Conservation (phyloP, 2,329 filamentous ascomycete species). For the Escovopsis sp. region DNA sequence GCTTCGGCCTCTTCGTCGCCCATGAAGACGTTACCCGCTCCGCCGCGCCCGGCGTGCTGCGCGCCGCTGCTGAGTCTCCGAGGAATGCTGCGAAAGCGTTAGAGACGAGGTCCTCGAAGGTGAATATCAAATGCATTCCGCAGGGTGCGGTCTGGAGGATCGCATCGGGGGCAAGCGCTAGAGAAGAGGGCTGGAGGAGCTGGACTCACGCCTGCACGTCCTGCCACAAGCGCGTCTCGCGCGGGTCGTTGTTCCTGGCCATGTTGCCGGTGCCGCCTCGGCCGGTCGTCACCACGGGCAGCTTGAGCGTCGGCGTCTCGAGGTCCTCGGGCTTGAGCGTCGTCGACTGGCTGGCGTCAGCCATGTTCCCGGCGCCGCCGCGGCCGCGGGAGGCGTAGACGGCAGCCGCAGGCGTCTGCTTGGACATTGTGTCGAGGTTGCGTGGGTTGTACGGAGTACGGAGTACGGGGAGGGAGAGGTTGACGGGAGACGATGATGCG, state of each 20-base stretch:
- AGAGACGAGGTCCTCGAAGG: constrained; percentile 3
- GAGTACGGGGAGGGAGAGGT: no score
- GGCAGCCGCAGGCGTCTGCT: constrained; percentile 15
- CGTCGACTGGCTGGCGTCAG: constrained; percentile 35
- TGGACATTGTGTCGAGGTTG: not conserved
- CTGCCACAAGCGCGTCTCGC: constrained; percentile 63
- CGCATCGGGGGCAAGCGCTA: no score
- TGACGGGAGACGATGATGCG: no score
- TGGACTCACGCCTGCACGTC: constrained; percentile 58
- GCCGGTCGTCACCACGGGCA: constrained; percentile 73
- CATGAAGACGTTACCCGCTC: constrained; percentile 56
- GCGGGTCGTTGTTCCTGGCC: constrained; percentile 55
- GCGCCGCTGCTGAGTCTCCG: constrained; percentile 43
- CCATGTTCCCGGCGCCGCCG: constrained; percentile 66
- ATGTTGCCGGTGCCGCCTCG: constrained; percentile 84
- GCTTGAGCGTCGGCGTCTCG: constrained; percentile 71
- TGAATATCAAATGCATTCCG: not conserved
- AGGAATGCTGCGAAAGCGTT: constrained; percentile 26
- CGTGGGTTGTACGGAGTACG: no score
- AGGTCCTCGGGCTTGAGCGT: constrained; percentile 49
- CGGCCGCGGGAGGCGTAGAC: constrained; percentile 52
- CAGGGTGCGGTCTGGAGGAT: no score
- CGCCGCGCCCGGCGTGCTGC: constrained; percentile 58
- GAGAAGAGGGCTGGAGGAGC: not conserved
- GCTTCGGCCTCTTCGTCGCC: constrained; percentile 25